phyloP scores from a whole-genome alignment of 2,329 filamentous ascomycete species.

The Fusarium drepaniforme region DNA sequence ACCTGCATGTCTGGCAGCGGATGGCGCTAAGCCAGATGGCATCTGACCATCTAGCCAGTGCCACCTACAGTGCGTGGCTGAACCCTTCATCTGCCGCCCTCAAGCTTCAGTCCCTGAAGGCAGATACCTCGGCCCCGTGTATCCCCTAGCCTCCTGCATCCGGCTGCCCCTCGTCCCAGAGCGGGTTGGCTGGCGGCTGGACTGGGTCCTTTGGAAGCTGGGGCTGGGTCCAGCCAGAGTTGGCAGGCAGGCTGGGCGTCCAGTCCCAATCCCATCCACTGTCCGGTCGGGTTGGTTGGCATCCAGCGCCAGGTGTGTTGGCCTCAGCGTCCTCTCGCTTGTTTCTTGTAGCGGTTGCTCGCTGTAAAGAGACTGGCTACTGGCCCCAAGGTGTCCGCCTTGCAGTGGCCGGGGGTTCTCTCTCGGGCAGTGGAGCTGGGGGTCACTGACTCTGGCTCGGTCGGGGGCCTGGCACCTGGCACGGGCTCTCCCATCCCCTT shows the following conservation, averaged over 20 bases:
- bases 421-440: conserved; percentile 29
- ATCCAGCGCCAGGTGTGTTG: background rate
- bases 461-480: conserved; percentile 26
- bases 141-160: conserved; percentile 37
- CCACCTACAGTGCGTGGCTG: background rate
- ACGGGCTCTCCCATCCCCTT: conserved; percentile 24
- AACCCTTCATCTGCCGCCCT: background rate
- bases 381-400: conserved; percentile 6
- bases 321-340: conserved; percentile 33
- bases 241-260: conserved; percentile 18
- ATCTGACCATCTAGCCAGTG: conserved; percentile 18
- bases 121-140: conserved; percentile 15
- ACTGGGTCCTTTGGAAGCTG: conserved; percentile 30
- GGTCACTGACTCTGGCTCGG: conserved; percentile 16
- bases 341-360: conserved; percentile 36
- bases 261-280: conserved; percentile 4
- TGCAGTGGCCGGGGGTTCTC: conserved; percentile 18
- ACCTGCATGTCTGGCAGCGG: background rate
- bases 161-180: conserved; percentile 23
- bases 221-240: conserved; percentile 5
- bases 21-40: background rate
- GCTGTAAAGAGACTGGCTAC: conserved; percentile 12
- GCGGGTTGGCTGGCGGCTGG: conserved; percentile 12
- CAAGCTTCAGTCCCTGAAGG: conserved; percentile 19
- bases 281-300: conserved; percentile 28